Conservation (phyloP, 179 eudicot genomes). For the Nepenthes alata region DNA sequence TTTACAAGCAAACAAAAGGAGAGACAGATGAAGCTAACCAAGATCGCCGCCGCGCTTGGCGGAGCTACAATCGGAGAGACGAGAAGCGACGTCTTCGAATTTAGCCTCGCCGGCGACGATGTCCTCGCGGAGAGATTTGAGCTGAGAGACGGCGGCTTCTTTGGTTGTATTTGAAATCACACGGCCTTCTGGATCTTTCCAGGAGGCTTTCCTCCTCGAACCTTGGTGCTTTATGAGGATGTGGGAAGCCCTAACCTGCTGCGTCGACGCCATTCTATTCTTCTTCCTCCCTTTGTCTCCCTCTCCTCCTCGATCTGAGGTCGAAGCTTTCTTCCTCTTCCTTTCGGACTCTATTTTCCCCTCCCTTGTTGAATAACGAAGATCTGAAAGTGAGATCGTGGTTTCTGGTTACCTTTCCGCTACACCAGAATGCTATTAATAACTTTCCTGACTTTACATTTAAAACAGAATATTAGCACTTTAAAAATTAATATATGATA, state of each 20-base stretch:
- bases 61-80: constrained; percentile 60
- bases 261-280: constrained; percentile 18
- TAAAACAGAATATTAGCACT: too few relatives aligned
- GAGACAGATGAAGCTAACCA: constrained; percentile 18
- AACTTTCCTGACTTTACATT: too few relatives aligned
- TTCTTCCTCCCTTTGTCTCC: constrained; percentile 2
- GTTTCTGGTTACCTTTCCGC: too few relatives aligned
- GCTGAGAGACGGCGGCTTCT: constrained; percentile 57
- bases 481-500: too few relatives aligned
- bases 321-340: too few relatives aligned
- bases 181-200: constrained; percentile 87
- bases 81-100: constrained; percentile 50
- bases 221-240: constrained; percentile 75
- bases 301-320: too few relatives aligned
- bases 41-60: constrained; percentile 93
- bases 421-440: too few relatives aligned
- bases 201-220: constrained; percentile 64
- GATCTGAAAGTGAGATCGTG: too few relatives aligned
- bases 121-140: constrained; percentile 50
- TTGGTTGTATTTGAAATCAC: constrained; percentile 47
- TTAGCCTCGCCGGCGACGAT: constrained; percentile 48
- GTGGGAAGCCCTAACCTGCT: constrained; percentile 67
- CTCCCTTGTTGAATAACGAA: too few relatives aligned
- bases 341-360: too few relatives aligned
- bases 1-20: too few relatives aligned